Percentiles rank a stretch among this genome's conserved stretches.
These are phyloP conservation scores for Chimonanthus praecox DNA, from an alignment of 164 flowering plant species.

Conservation along the genomic window DNA sequence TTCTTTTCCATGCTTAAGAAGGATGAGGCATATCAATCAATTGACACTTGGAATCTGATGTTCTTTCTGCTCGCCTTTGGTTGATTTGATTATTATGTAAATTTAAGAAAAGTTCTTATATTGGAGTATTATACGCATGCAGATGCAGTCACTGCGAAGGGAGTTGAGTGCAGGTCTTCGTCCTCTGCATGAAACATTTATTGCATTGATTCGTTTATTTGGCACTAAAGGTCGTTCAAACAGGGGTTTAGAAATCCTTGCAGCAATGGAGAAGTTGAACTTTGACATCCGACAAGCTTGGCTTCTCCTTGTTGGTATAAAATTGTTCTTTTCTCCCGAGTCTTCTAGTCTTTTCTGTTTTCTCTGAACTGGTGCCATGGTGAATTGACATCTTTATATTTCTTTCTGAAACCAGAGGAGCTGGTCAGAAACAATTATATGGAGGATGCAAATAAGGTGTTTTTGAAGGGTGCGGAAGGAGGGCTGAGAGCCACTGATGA, in stretches of 20 bases:
- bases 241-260: slow-evolving; percentile 80
- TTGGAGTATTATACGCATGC: slow-evolving; percentile 20
- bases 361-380: not conserved
- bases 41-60: not conserved
- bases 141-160: slow-evolving; percentile 87
- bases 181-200: slow-evolving; percentile 85
- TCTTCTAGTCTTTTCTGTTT: not conserved
- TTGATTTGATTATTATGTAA: slow-evolving; percentile 5
- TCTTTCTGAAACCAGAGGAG: slow-evolving; percentile 51
- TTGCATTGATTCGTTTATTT: slow-evolving; percentile 75
- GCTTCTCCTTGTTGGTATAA: slow-evolving; percentile 80
- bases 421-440: slow-evolving; percentile 61
- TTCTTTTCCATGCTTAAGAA: not conserved
- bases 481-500: slow-evolving; percentile 87
- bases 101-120: slow-evolving; percentile 8
- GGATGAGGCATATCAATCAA: not conserved
- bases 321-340: too few relatives aligned
- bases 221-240: slow-evolving; percentile 73
- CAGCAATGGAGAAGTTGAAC: slow-evolving; percentile 85
- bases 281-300: slow-evolving; percentile 87
- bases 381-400: not conserved
- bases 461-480: slow-evolving; percentile 82
- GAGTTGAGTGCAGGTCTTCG: slow-evolving; percentile 81
- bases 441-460: slow-evolving; percentile 80
- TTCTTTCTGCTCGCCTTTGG: not conserved